These are phyloP conservation scores for Sinapis alba DNA, from an alignment of 441 rosid species.

Conservation along the genomic window DNA sequence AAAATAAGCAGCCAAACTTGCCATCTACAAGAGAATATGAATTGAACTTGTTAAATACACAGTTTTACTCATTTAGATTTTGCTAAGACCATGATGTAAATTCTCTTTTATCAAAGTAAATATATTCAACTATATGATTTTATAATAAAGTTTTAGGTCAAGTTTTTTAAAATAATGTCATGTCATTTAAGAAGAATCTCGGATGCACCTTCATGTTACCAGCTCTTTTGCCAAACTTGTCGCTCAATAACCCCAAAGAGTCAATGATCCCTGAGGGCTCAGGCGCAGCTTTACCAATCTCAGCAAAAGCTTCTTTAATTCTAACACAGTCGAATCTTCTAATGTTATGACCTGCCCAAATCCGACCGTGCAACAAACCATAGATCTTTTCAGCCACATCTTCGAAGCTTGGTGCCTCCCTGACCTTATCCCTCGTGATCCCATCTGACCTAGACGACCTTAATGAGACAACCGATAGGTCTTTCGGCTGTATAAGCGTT, in stretches of 20 bases:
- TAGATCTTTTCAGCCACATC: constrained; percentile 74
- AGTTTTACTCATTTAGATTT: not conserved
- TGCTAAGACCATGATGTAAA: not conserved
- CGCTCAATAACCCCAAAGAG: constrained; percentile 72
- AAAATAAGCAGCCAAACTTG: constrained; percentile 84
- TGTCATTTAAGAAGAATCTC: not conserved
- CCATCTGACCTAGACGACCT: constrained; percentile 70
- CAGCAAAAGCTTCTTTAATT: constrained; percentile 80
- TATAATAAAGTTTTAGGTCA: not conserved
- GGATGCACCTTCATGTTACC: constrained; percentile 87
- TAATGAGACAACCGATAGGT: constrained; percentile 58
- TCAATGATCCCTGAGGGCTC: constrained; percentile 73
- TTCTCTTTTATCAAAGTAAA: not conserved
- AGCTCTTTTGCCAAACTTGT: constrained; percentile 86
- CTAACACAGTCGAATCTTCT: constrained; percentile 83
- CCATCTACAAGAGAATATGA: constrained; percentile 57
- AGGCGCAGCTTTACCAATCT: constrained; percentile 65
- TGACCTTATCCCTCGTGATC: constrained; percentile 68
- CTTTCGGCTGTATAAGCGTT: constrained; percentile 75
- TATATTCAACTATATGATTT: not conserved
- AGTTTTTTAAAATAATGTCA: not conserved
- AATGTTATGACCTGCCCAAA: constrained; percentile 97
- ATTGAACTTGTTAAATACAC: not conserved
- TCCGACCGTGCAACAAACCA: constrained; percentile 65
- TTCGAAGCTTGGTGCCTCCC: constrained; percentile 64